Evolutionary conservation across 345 rosid species (phyloP).

Genomic region (Camelina laxa): DNA sequence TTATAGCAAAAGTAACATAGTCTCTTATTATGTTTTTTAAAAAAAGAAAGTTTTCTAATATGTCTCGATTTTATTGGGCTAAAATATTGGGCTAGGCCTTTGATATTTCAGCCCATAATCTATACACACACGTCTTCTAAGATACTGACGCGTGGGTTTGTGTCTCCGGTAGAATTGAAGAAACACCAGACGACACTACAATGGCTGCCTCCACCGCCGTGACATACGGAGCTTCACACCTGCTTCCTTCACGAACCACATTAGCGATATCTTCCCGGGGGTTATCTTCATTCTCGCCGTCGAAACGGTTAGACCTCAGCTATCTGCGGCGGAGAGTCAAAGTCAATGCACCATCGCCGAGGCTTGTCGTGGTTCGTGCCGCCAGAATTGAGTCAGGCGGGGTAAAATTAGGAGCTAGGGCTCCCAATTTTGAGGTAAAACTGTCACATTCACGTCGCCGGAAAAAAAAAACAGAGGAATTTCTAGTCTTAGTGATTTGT

Average conservation of each 20-base stretch:
- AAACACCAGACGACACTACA: constrained; percentile 21
- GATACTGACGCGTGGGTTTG: constrained; percentile 13
- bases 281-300: constrained; percentile 31
- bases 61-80: too few species aligned
- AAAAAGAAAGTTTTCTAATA: too few species aligned
- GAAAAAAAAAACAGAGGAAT: background rate
- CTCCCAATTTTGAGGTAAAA: constrained; percentile 71
- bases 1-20: too few species aligned
- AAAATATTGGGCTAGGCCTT: constrained; percentile 1
- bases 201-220: constrained; percentile 49
- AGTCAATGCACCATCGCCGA: constrained; percentile 41
- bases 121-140: background rate
- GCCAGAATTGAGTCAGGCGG: constrained; percentile 68
- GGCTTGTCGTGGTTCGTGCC: constrained; percentile 58
- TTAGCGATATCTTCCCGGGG: constrained; percentile 22
- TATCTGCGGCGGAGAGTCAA: constrained; percentile 44
- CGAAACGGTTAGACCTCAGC: constrained; percentile 34
- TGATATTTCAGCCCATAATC: constrained; percentile 3
- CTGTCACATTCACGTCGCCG: background rate
- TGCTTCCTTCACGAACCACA: constrained; percentile 20
- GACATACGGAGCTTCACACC: constrained; percentile 32
- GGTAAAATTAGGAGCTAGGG: constrained; percentile 64
- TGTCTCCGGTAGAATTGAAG: constrained; percentile 10
- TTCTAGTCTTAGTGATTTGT: background rate
- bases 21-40: too few species aligned